Evolutionary conservation across 176 grass and related monocot genomes (phyloP), one percentile per base, ranked within the genome.

Genomic region (Chloris gayana): DNA sequence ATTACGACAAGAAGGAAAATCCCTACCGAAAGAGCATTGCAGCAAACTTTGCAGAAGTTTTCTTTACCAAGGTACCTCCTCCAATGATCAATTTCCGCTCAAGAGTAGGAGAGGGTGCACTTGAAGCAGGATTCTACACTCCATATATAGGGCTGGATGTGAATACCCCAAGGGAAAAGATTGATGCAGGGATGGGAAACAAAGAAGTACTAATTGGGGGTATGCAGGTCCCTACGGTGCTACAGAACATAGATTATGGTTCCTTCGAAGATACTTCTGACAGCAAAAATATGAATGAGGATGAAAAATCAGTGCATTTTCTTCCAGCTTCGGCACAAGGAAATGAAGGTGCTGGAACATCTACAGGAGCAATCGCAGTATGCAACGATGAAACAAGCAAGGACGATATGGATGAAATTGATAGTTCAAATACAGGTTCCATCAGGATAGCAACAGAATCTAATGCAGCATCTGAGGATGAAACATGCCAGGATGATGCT

Each of bases 221-320:
- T 21, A 38, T 89, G 70, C 77, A 80, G 29, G 87, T 94, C 47
- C 89, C 89, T 79, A 90, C 47, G 63, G 85, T 89, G 18, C 77
- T 94, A 27, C 89, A 85, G 77, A 87, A 91, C 63, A 64, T 94
- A 86, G 92, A 94, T 47, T 94, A 94, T 33, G 79, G 87, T 54
- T 77, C 84, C 69, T 85, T 80, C 25, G 86, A 89, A 41, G 84
- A 91, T 56, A 79, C 29, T 73, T 69, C 38, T 44, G 67, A 82
- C 9, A 73, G 74, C 13, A 85, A 79, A 69, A 59, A 29, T 38
- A 72, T 1, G 59, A 70, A 57, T 4, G 24, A 73, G 22, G 47
- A 17, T 1, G 22, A 70, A 54, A 75, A 17, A 25, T n/a, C 59
- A 34, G 39, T 41, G 56, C 73, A 79, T 34, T 72, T 80, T 80